phyloP scores from a whole-genome alignment of 495 filamentous ascomycete genomes.

The Cladorrhinum samala region DNA sequence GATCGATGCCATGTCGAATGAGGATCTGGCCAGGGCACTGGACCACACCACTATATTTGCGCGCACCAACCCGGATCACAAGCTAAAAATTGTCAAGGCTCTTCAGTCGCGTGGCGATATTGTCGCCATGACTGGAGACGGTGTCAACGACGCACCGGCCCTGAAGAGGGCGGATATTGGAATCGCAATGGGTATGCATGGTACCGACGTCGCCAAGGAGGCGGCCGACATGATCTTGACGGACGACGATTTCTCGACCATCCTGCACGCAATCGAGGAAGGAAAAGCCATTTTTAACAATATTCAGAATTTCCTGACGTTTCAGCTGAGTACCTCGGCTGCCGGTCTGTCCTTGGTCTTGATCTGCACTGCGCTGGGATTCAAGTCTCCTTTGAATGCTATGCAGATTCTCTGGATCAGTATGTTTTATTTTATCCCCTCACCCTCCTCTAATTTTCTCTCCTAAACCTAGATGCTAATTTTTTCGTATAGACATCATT shows the following conservation, averaged over 20 bases:
- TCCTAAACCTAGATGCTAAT: slow-evolving; percentile 18
- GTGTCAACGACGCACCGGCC: slow-evolving; percentile 95
- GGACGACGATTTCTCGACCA: slow-evolving; percentile 96
- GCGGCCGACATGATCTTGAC: slow-evolving; percentile 99
- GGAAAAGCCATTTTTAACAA: slow-evolving; percentile 99
- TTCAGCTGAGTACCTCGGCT: slow-evolving; percentile 95
- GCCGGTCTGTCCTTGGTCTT: slow-evolving; percentile 88
- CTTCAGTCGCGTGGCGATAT: slow-evolving; percentile 92
- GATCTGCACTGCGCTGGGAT: slow-evolving; percentile 82
- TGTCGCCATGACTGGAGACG: slow-evolving; percentile 97
- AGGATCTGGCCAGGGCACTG: slow-evolving; percentile 76
- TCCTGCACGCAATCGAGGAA: slow-evolving; percentile 92
- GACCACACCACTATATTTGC: slow-evolving; percentile 88
- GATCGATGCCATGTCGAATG: slow-evolving; percentile 80
- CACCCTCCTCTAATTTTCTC: background rate
- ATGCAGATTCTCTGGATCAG: slow-evolving; percentile 99
- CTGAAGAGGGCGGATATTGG: slow-evolving; percentile 97
- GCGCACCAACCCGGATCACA: slow-evolving; percentile 93
- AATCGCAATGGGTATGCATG: slow-evolving; percentile 90
- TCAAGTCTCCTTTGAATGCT: slow-evolving; percentile 90
- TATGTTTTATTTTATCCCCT: slow-evolving; percentile 47
- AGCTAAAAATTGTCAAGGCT: slow-evolving; percentile 90
- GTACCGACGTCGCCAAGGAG: slow-evolving; percentile 97
- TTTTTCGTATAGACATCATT: slow-evolving; percentile 69
- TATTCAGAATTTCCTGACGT: slow-evolving; percentile 98